Conservation (phyloP, 73 alveolate species). For the Strombidium stylifer region DNA sequence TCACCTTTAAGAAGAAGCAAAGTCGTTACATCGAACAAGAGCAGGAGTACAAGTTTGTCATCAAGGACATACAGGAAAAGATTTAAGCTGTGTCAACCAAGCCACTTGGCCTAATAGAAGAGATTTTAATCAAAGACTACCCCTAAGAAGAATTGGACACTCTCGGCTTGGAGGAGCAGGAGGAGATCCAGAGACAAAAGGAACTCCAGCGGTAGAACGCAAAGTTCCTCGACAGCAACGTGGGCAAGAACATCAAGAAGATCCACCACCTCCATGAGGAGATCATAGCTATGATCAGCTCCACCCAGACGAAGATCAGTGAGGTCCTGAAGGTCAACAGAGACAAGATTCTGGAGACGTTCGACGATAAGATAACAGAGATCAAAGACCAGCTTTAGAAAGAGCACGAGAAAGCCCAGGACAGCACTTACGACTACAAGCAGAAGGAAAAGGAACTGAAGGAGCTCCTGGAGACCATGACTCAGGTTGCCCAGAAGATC, state of each 20-base stretch:
- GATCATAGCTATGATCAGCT: constrained; percentile 26
- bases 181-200: too few species aligned
- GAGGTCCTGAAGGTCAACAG: constrained; percentile 39
- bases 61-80: too few species aligned
- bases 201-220: constrained; percentile 1
- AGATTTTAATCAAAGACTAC: too few species aligned
- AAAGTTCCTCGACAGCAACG: neutral
- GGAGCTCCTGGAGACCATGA: constrained; percentile 64
- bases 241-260: constrained; percentile 15
- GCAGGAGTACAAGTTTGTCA: too few species aligned
- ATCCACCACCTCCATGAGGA: constrained; percentile 29
- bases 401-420: constrained; percentile 54
- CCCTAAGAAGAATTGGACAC: too few species aligned
- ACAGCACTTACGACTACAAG: constrained; percentile 42
- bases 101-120: too few species aligned
- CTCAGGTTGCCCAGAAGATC: constrained; percentile 59
- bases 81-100: too few species aligned
- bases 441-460: constrained; percentile 62
- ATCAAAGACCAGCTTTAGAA: constrained; percentile 42
- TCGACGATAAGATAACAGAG: constrained; percentile 34
- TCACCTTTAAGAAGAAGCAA: too few species aligned
- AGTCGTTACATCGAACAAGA: too few species aligned
- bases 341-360: constrained; percentile 38
- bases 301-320: constrained; percentile 22
- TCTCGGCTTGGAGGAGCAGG: too few species aligned